These are phyloP conservation scores for Phytophthora tentaculata DNA, from an alignment of 352 stramenopile genomes.

Conservation along the genomic window DNA sequence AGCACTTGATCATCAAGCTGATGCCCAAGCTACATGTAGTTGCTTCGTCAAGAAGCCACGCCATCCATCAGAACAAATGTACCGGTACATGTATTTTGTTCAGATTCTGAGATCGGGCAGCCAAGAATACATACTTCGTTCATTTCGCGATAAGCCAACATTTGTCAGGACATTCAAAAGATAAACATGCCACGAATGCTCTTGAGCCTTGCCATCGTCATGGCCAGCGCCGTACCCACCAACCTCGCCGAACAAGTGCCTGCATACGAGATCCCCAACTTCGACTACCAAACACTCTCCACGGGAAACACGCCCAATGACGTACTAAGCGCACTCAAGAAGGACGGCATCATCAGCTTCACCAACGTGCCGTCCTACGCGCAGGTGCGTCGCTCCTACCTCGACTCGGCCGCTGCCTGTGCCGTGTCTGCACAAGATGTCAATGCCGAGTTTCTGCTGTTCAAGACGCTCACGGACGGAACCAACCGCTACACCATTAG, in stretches of 20 bases:
- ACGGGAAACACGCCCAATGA: conserved; percentile 37
- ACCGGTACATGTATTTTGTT: too few species aligned
- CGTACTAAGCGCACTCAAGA: conserved; percentile 61
- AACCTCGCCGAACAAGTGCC: conserved; percentile 36
- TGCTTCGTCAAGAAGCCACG: too few species aligned
- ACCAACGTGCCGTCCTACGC: conserved; percentile 66
- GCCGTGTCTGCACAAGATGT: conserved; percentile 42
- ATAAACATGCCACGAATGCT: conserved; percentile 22
- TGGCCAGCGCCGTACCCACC: conserved; percentile 15
- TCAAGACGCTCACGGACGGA: conserved; percentile 68
- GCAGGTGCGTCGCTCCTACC: conserved; percentile 47
- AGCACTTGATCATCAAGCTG: too few species aligned
- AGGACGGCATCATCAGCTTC: conserved; percentile 73
- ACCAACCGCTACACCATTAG: conserved; percentile 80
- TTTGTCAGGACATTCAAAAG: neutral
- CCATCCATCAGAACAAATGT: too few species aligned
- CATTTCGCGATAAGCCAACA: neutral
- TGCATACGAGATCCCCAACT: conserved; percentile 54
- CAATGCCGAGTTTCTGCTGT: conserved; percentile 50
- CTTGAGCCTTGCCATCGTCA: conserved; percentile 22
- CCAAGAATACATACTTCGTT: neutral
- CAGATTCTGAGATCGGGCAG: too few species aligned
- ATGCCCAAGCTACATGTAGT: too few species aligned
- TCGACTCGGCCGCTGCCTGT: conserved; percentile 56
- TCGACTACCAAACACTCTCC: conserved; percentile 57